A percentile compares a stretch with the other conserved stretches of the same genome.
Evolutionary conservation across 2,329 filamentous ascomycete species (phyloP).

Genomic region (Colletotrichum shisoi): DNA sequence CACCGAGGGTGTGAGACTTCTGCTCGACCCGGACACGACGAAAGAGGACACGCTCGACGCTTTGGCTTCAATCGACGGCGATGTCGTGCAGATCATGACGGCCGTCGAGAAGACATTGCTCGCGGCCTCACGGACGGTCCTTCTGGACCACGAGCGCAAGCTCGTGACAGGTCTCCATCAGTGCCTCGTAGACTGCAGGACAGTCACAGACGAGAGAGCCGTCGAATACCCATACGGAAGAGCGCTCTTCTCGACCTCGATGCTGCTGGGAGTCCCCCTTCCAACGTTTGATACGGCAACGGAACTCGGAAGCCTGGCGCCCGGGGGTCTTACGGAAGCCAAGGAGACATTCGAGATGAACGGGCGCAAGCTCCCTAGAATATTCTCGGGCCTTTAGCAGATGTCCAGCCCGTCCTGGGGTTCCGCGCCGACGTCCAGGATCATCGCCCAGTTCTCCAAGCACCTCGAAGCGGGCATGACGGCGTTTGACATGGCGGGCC

Average conservation of each 20-base stretch:
- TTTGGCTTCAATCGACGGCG: conserved; percentile 43
- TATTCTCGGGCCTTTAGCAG: conserved; percentile 48
- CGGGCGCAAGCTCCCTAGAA: conserved; percentile 41
- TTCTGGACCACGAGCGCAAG: conserved; percentile 38
- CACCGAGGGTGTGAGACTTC: conserved; percentile 21
- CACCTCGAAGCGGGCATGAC: conserved; percentile 43
- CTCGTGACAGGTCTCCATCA: background rate
- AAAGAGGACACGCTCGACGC: background rate
- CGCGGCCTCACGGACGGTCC: conserved; percentile 39
- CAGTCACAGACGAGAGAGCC: background rate
- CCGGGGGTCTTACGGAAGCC: background rate
- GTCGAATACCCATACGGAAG: conserved; percentile 22
- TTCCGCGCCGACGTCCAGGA: conserved; percentile 40
- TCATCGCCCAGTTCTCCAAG: conserved; percentile 44
- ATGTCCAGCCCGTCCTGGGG: conserved; percentile 48
- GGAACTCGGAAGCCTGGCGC: too few relatives aligned
- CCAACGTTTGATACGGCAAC: background rate
- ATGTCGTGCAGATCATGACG: conserved; percentile 50
- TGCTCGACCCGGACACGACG: background rate
- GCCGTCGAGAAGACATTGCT: conserved; percentile 48
- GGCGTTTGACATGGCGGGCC: conserved; percentile 50
- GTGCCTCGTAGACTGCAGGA: conserved; percentile 3
- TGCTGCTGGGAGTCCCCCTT: conserved; percentile 11
- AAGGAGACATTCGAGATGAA: conserved; percentile 44
- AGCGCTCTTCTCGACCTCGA: conserved; percentile 18